Evolutionary conservation across 2,329 filamentous ascomycete genomes (phyloP), one percentile per base, ranked within the genome.

Genomic region (Claviceps monticola): DNA sequence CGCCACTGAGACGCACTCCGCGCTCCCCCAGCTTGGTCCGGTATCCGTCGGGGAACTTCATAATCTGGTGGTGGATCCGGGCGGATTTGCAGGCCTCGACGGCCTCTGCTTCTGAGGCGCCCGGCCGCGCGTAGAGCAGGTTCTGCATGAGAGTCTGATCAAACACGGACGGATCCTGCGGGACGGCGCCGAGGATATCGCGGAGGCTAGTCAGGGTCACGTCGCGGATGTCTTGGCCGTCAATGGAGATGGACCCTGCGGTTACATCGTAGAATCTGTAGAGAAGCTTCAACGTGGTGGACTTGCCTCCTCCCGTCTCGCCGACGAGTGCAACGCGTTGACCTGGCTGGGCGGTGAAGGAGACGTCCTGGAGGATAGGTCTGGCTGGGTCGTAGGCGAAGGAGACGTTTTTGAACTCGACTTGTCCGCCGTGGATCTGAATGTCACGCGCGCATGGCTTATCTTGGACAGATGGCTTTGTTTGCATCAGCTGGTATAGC

Each of bases 131-230:
- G 61, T 85, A 86, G 2, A 74, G 73, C 23, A 86, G 67, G 58
- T 86, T 86, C 17, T 83, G 75, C 60, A 80, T 72, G 43, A 86
- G 74, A 1, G 78, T 77, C 36, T 75, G 72, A 60, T 84, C 82
- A 67, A 86, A 85, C 8, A 86, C 67, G 0, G 74, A 68, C 0
- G 81, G 76, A 54, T 82, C 78, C 62, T 86, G 79, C 2, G 82
- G 82, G 0, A 85, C 82, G 13, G 83, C 71, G 19, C 80, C 81
- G 26, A 86, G 72, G 2, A 71, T 68, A 19, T 78, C 71, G 9
- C 81, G 73, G 2, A 86, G 66, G 46, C 74, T 80, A 51, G 72
- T 68, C 14, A 83, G 67, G 0, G 74, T 79, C 2, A 85, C 72
- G 26, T 77, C 69, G 21, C 78, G 73, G 26, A 86, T 70, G 54